These are phyloP conservation scores for Epichloe sp. DNA, from an alignment of 2,329 filamentous ascomycete genomes.

Conservation along the genomic window DNA sequence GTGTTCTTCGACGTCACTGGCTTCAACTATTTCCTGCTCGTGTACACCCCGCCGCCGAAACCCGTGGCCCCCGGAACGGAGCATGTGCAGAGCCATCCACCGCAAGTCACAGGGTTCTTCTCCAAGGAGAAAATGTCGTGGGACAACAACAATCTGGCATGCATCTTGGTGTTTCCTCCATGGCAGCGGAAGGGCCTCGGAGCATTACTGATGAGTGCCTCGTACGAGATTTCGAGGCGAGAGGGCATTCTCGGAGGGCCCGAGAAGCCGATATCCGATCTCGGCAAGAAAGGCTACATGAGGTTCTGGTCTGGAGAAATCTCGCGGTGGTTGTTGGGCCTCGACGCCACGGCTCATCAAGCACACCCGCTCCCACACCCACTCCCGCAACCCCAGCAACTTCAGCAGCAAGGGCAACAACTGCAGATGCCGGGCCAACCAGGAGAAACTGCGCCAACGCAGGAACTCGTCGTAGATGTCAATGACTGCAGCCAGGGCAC, in stretches of 20 bases:
- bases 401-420: not conserved
- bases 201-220: constrained; percentile 78
- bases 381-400: not conserved
- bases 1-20: constrained; percentile 94
- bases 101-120: constrained; percentile 79
- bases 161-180: constrained; percentile 89
- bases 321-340: constrained; percentile 48
- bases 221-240: constrained; percentile 77
- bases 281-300: constrained; percentile 71
- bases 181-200: constrained; percentile 89
- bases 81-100: constrained; percentile 7
- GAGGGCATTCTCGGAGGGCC: constrained; percentile 81
- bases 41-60: constrained; percentile 44
- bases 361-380: not conserved
- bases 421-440: not conserved
- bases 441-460: constrained; percentile 3
- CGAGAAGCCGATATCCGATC: constrained; percentile 81
- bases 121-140: constrained; percentile 98
- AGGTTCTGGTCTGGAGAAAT: constrained; percentile 81
- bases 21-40: constrained; percentile 89
- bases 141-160: constrained; percentile 96
- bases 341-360: constrained; percentile 22
- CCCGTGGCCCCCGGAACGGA: constrained; percentile 6
- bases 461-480: constrained; percentile 46
- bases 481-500: constrained; percentile 62